Evolutionary conservation across 139 green algal genomes (phyloP), one percentile per base, ranked within the genome.

Genomic region (Picocystis salinarum): DNA sequence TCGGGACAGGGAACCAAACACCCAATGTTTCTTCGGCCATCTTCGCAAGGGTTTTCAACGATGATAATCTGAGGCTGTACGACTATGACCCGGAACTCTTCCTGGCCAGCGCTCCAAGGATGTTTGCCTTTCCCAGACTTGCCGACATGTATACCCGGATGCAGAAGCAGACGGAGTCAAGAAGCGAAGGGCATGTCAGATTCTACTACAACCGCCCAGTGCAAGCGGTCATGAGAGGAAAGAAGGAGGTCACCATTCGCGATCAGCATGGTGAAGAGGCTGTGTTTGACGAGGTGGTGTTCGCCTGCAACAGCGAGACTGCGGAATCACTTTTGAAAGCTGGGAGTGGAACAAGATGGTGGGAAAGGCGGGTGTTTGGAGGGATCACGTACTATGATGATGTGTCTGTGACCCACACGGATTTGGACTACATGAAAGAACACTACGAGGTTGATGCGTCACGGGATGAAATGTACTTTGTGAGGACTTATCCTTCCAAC

Each of bases 1-100:
- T 82, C 50, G 73, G 67, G 34, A 66, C 71, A 17, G 73, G 73
- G 52, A 80, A 80, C 55, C 64, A 76, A 54, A 82, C 73, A 15
- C 58, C 64, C 4, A 40, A 58, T 24, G 73, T 82, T 4, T 48
- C 42, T 23, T 50, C 67, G 11, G 73, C 68, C 3, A 45, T 82
- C 33, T 58, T 82, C 6, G 64, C 70, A 0, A 55, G 73, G 20
- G 73, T 82, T 15, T 82, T 82, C 44, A 46, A 68, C 28, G 73
- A 82, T 53, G 64, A 64, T 4, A 33, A 74, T 28, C 58, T 82
- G 26, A 42, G 67, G 12, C 64, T 80, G 30, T 80, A 75, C 40
- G 57, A 80, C 25, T 82, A 80, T 50, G 68, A 53, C 19, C 49
- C 64, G 13, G 30, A 67, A 15, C 34, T 64, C 10, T 55, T 82